Evolutionary conservation across 2,329 filamentous ascomycete genomes (phyloP).

Genomic region (Tolypocladium amazonense): DNA sequence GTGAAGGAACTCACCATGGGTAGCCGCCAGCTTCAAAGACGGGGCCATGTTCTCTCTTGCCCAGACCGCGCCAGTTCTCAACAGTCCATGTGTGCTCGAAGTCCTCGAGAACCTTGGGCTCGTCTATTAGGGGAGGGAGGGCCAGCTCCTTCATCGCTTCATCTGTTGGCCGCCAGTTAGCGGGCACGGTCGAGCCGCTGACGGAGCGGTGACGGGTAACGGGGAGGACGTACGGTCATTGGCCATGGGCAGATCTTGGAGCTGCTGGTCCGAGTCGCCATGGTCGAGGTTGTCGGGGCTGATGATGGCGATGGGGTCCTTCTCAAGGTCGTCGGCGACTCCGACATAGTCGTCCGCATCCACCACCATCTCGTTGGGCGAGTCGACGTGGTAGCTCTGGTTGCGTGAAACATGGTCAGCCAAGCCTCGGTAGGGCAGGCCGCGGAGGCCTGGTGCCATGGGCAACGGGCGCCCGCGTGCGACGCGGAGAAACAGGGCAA

Average conservation of each 20-base stretch:
- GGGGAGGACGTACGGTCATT: constrained; percentile 37
- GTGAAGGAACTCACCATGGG: constrained; percentile 57
- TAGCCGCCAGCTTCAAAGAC: constrained; percentile 75
- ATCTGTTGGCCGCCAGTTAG: constrained; percentile 32
- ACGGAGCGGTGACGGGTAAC: constrained; percentile 6
- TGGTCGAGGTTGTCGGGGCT: constrained; percentile 40
- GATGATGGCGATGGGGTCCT: constrained; percentile 43
- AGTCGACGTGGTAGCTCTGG: constrained; percentile 43
- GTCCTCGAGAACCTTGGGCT: constrained; percentile 72
- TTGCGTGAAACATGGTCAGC: constrained; percentile 14
- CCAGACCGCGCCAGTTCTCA: constrained; percentile 65
- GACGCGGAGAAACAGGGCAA: not conserved
- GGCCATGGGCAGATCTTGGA: constrained; percentile 37
- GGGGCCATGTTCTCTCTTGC: constrained; percentile 78
- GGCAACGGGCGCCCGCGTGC: not conserved
- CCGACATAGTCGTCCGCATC: constrained; percentile 45
- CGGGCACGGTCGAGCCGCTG: not conserved
- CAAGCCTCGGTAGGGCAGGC: constrained; percentile 9
- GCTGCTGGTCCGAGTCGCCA: constrained; percentile 29
- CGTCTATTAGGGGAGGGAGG: constrained; percentile 60
- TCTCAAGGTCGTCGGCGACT: constrained; percentile 36
- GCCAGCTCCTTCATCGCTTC: constrained; percentile 78
- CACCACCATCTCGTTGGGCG: constrained; percentile 46
- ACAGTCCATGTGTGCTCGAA: constrained; percentile 78
- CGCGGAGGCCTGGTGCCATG: constrained; percentile 11